A percentile compares a stretch with the other conserved stretches of the same genome.
Conservation (phyloP, 192 early-diverging fungal species). For the Haplosporangium gracile region DNA sequence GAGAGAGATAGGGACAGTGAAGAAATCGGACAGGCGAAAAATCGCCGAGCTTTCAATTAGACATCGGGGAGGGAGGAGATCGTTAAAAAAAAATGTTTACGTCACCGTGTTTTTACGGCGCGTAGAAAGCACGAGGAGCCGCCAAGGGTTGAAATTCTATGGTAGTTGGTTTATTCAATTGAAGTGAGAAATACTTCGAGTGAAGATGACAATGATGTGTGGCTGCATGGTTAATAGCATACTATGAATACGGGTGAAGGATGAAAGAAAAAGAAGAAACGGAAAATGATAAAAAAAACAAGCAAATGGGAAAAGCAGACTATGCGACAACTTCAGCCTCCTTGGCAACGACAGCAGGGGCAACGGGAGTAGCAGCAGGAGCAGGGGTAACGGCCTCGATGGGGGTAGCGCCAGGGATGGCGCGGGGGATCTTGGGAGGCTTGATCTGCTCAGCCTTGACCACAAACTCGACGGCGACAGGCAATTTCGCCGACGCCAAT, state of each 20-base stretch:
- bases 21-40: neutral
- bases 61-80: too few relatives aligned
- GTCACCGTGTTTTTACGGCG: neutral
- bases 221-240: neutral
- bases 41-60: too few relatives aligned
- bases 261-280: neutral
- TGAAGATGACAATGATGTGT: neutral
- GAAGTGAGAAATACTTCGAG: neutral
- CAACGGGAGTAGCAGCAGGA: neutral
- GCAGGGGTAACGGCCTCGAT: neutral
- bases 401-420: slow-evolving; percentile 29
- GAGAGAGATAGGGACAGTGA: slow-evolving; percentile 10
- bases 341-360: neutral
- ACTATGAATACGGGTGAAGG: neutral
- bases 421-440: slow-evolving; percentile 45
- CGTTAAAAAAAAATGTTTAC: neutral
- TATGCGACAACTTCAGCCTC: slow-evolving; percentile 33
- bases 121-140: neutral
- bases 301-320: neutral
- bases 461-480: slow-evolving; percentile 79
- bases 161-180: slow-evolving; percentile 1
- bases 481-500: slow-evolving; percentile 73
- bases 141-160: neutral
- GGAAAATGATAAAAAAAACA: neutral
- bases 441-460: slow-evolving; percentile 60